Base-by-base conservation (phyloP, 345 rosid species). In the Cardamine chenopodiifolia region DNA sequence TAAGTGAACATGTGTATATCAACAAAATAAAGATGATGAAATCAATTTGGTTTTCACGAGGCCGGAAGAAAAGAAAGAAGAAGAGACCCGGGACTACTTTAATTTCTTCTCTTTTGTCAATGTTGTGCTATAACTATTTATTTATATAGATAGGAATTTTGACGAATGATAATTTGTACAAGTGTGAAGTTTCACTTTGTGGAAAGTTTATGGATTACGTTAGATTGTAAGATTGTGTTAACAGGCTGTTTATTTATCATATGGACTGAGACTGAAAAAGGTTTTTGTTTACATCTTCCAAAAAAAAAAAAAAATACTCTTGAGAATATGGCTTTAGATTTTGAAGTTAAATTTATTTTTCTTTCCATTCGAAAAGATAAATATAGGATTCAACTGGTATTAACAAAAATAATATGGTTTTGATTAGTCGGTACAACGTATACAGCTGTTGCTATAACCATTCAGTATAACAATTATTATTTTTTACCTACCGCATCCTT, bases 1-100 rank as follows among this genome's bases (percentile, higher is more conserved):
- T 62, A 22, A 62, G 57, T 62, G 34, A 62, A 68, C 34, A 29
- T 59, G 34, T 15, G 29, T 52, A 44, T 63, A 14, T 50, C 45
- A 75, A 68, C 50, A 76, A 52, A 32, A 76, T 54, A 76, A 68
- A 70, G 70, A 28, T 31, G 70, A 28, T 31, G 64, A 62, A 34
- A 70, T 55, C 35, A 63, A 70, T 63, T 77, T 77, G 62, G 42
- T 44, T 70, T 70, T 77, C 80, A 77, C 80, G 80, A 77, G 80
- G 76, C 45, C 60, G 66, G 66, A 55, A 70, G 49, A 64, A 77
- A 77, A 77, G 62, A 67, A 56, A 77, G 76, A 63, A 70, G 71
- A 63, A 70, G 76, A 70, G 71, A 70, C 80, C 70, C 80, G 76
- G 13, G 76, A 56, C 35, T 35, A n/a, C 72, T 56, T 69, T 62